These are phyloP conservation scores for Ichthyophthirius multifiliis DNA, from an alignment of 169 alveolate genomes.

Conservation along the genomic window DNA sequence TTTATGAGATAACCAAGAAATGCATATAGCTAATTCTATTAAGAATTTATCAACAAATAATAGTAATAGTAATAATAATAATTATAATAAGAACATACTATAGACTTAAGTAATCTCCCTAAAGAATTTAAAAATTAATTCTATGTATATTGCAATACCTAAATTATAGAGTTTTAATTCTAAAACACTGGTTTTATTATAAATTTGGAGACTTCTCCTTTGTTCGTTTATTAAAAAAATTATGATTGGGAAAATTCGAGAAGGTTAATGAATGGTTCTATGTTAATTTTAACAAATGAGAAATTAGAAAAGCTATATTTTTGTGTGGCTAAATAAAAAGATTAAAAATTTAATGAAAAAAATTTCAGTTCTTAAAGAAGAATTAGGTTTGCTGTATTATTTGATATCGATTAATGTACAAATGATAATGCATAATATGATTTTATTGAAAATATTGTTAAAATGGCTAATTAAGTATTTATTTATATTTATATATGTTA, in stretches of 20 bases:
- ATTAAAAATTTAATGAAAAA: slow-evolving; percentile 36
- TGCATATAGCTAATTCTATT: background rate
- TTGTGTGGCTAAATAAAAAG: background rate
- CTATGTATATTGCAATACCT: background rate
- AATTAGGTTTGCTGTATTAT: background rate
- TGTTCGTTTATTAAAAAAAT: background rate
- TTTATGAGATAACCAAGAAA: background rate
- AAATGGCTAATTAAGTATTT: background rate
- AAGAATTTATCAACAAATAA: background rate
- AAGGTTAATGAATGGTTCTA: slow-evolving; percentile 53
- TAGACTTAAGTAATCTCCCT: too few relatives aligned
- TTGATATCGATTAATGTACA: background rate
- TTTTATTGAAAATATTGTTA: slow-evolving; percentile 4
- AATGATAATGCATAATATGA: background rate
- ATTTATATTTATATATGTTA: background rate
- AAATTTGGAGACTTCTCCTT: background rate
- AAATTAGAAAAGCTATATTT: slow-evolving; percentile 16
- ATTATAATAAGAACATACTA: background rate
- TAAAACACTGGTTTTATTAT: background rate
- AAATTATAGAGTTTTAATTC: background rate
- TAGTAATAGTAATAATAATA: background rate
- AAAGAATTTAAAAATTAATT: background rate
- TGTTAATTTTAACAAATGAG: slow-evolving; percentile 37
- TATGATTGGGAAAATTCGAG: slow-evolving; percentile 13
- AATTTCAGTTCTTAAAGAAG: background rate